Conservation (phyloP, 371 early-diverging fungal genomes). For the Mortierella sp. region DNA sequence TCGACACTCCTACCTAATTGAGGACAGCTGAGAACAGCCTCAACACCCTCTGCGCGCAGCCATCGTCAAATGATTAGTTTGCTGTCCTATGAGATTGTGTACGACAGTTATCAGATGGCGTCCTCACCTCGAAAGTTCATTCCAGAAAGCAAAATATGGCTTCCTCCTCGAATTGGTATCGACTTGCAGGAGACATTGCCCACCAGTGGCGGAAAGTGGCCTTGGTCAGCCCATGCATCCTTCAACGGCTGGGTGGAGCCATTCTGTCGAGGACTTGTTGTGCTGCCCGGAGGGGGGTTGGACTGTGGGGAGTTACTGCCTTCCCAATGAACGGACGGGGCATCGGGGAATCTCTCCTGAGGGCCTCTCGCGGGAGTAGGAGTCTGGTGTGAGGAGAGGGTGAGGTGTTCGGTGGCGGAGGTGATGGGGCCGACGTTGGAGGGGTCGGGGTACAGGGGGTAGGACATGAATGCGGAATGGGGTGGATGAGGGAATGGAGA, state of each 20-base stretch:
- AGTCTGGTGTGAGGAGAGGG: too few relatives aligned
- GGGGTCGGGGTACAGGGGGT: not conserved
- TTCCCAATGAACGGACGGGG: too few relatives aligned
- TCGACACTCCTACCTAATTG: slow-evolving; percentile 8
- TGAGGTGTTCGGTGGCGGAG: not conserved
- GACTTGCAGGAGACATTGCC: slow-evolving; percentile 13
- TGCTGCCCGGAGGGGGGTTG: too few relatives aligned
- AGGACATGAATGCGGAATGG: not conserved
- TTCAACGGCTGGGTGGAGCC: too few relatives aligned
- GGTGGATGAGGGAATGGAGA: too few relatives aligned
- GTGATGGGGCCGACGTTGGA: not conserved
- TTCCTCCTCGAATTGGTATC: slow-evolving; percentile 25
- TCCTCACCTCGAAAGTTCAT: slow-evolving; percentile 34
- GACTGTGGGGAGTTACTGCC: too few relatives aligned
- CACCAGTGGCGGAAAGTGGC: slow-evolving; percentile 23
- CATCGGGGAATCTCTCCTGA: too few relatives aligned
- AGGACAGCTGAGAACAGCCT: slow-evolving; percentile 27
- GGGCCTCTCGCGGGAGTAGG: too few relatives aligned
- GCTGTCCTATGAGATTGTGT: not conserved
- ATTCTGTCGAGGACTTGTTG: too few relatives aligned
- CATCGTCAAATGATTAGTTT: not conserved
- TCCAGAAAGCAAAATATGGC: slow-evolving; percentile 14
- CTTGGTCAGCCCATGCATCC: slow-evolving; percentile 42
- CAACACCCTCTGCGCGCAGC: slow-evolving; percentile 19
- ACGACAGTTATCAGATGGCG: not conserved